Conservation (phyloP, 2,329 filamentous ascomycete species). For the Hymenotorrendiella dingleyae region DNA sequence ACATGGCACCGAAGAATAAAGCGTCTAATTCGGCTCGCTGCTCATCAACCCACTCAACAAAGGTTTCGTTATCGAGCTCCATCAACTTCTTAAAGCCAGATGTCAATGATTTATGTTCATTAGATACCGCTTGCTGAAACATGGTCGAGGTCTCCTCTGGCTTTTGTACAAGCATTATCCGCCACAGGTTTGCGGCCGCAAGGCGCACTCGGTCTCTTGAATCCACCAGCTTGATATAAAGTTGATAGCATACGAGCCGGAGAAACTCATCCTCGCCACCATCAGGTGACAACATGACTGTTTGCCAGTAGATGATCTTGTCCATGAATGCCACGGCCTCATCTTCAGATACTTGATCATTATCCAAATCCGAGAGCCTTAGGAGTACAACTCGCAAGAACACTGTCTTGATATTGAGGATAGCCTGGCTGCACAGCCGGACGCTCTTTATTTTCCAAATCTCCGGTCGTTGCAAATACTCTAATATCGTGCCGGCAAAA, state of each 20-base stretch:
- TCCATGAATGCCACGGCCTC: conserved; percentile 70
- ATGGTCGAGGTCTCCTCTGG: conserved; percentile 73
- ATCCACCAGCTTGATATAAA: conserved; percentile 84
- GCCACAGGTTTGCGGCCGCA: conserved; percentile 77
- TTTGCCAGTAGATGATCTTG: conserved; percentile 93
- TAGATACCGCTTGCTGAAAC: conserved; percentile 63
- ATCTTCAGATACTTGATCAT: conserved; percentile 49
- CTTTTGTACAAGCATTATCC: conserved; percentile 91
- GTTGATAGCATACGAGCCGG: conserved; percentile 82
- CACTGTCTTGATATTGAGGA: conserved; percentile 67
- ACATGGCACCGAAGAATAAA: conserved; percentile 76
- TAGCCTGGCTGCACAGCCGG: conserved; percentile 80
- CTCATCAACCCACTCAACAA: conserved; percentile 81
- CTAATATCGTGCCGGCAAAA: conserved; percentile 76
- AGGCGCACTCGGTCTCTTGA: conserved; percentile 59
- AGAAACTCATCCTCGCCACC: conserved; percentile 76
- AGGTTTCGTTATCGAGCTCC: conserved; percentile 82
- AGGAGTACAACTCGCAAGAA: conserved; percentile 77
- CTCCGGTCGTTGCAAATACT: conserved; percentile 83
- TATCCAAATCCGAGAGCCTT: conserved; percentile 76
- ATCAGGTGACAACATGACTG: conserved; percentile 74
- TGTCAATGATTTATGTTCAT: conserved; percentile 65
- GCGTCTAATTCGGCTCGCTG: conserved; percentile 72
- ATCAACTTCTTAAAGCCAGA: conserved; percentile 78
- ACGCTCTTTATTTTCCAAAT: conserved; percentile 78